These are phyloP conservation scores for Euclidium syriacum DNA, from an alignment of 345 rosid species.

Conservation along the genomic window DNA sequence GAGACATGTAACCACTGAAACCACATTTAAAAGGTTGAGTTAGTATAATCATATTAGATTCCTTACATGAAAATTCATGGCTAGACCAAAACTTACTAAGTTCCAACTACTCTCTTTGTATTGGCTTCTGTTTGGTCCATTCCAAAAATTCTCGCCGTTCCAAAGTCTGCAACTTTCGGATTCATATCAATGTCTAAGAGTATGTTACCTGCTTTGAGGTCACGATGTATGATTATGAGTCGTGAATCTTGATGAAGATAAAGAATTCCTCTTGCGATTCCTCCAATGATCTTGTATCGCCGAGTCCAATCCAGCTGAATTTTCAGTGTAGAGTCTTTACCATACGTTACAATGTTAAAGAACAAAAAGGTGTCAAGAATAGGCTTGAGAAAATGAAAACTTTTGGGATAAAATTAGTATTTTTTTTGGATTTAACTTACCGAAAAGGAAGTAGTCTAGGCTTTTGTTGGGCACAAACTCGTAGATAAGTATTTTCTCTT, in stretches of 20 bases:
- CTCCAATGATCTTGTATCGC: slow-evolving; percentile 33
- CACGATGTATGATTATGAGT: slow-evolving; percentile 39
- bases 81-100: slow-evolving; percentile 35
- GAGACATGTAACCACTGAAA: slow-evolving; percentile 26
- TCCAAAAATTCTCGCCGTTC: slow-evolving; percentile 39
- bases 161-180: slow-evolving; percentile 44
- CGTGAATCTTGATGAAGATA: slow-evolving; percentile 47
- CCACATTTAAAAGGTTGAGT: not conserved
- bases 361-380: not conserved
- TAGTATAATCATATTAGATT: not conserved
- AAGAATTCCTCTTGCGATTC: slow-evolving; percentile 37
- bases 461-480: slow-evolving; percentile 41
- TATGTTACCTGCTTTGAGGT: slow-evolving; percentile 38
- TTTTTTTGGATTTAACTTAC: slow-evolving; percentile 17
- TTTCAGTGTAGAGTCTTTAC: slow-evolving; percentile 20
- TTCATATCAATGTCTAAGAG: slow-evolving; percentile 38
- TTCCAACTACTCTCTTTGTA: slow-evolving; percentile 38
- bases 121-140: slow-evolving; percentile 33
- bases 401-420: not conserved
- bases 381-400: not conserved
- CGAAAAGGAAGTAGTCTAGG: slow-evolving; percentile 34
- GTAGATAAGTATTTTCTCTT: slow-evolving; percentile 49
- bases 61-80: not conserved
- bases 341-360: not conserved
- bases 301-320: slow-evolving; percentile 29